phyloP scores from a whole-genome alignment of 192 early-diverging fungal species.

The Backusella parvicylindrica region DNA sequence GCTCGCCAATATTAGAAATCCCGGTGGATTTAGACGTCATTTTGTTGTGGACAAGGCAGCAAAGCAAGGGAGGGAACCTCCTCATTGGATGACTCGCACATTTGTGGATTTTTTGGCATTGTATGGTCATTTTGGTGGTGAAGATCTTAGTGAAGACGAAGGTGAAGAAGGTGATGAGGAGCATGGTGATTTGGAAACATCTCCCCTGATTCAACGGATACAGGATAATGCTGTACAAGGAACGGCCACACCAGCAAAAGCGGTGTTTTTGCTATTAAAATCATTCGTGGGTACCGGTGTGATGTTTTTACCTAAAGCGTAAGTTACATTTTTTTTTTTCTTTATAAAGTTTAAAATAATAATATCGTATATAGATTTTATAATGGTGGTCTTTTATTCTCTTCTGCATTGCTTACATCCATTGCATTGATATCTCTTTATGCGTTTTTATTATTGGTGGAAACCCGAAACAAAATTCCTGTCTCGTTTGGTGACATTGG shows the following conservation, averaged over 20 bases:
- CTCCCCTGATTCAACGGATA: slow-evolving; percentile 39
- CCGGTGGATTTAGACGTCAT: slow-evolving; percentile 88
- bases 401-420: slow-evolving; percentile 55
- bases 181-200: slow-evolving; percentile 18
- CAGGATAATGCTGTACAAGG: slow-evolving; percentile 38
- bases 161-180: slow-evolving; percentile 41
- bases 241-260: slow-evolving; percentile 67
- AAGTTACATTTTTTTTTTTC: slow-evolving; percentile 29
- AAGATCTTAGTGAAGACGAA: slow-evolving; percentile 81
- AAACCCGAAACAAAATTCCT: slow-evolving; percentile 60
- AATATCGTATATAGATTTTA: slow-evolving; percentile 52
- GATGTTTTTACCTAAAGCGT: slow-evolving; percentile 65
- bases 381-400: slow-evolving; percentile 75
- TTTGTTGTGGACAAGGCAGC: slow-evolving; percentile 75
- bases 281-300: slow-evolving; percentile 78
- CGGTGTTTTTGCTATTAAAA: slow-evolving; percentile 76
- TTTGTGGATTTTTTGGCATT: slow-evolving; percentile 94
- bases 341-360: background rate
- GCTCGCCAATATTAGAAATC: slow-evolving; percentile 54
- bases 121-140: slow-evolving; percentile 93
- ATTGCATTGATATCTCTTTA: slow-evolving; percentile 68
- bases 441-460: slow-evolving; percentile 70
- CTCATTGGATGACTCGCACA: slow-evolving; percentile 80
- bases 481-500: slow-evolving; percentile 71
- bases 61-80: slow-evolving; percentile 63